Base-by-base conservation (phyloP, 352 stramenopile genomes). In the Elongisporangium anandrum region DNA sequence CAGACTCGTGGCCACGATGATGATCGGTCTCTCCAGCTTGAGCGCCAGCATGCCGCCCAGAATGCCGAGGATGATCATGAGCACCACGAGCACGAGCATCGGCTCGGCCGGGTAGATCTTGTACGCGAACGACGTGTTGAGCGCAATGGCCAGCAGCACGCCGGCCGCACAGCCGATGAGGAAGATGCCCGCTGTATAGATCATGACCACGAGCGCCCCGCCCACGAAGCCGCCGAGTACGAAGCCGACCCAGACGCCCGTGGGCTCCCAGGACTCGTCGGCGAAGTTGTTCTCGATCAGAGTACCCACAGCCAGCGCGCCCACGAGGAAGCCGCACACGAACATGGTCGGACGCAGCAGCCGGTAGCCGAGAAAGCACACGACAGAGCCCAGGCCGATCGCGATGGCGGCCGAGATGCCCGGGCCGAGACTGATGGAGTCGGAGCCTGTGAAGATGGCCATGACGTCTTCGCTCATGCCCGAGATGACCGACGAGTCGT, bases 1-100 rank as follows among this genome's bases (percentile, higher is more conserved):
- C 2, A 88, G 60, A n/a, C 73, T 74, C 26, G 81, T 92, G 24
- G 79, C 75, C n/a, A 76, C 41, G 50, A 92, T 81, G 17, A 92
- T 57, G 13, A 68, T 68, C 1, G 73, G 69, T 17, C 63, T 61
- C 59, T 86, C 79, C 41, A 89, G 41, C 39, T 72, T 73, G 39
- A 77, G 69, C 1, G 79, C 69, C 21, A 90, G 38, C 4, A 80
- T 20, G 4, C 77, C 78, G 23, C 78, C 69, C 34, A 79, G 47
- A 0, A 87, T 50, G 13, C 67, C 72, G 20, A 90, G 24, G 47
- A 78, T 60, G 51, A 85, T 69, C 13, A 64, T 72, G 22, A 85
- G 45, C 4, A 84, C 63, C 20, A 77, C 52, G n/a, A 87, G 69
- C 45, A 67, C 63, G 12, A 63, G 70, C 12, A 55, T 66, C 13